Conservation (phyloP, 352 stramenopile genomes). For the Phytopythium delawarense region DNA sequence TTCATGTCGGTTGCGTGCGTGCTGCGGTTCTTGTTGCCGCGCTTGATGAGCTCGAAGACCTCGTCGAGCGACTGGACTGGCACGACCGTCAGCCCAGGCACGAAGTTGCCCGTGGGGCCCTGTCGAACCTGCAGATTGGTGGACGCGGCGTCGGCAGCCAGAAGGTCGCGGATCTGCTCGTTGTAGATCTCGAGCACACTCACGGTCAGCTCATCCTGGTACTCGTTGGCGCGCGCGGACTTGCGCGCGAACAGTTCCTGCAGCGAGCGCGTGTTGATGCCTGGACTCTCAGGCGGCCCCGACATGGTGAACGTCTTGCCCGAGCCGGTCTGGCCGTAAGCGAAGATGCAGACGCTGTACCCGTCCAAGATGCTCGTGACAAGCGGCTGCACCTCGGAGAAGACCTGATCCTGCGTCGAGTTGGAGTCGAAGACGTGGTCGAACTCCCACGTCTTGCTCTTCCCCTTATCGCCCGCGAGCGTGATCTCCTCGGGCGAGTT, state of each 20-base stretch:
- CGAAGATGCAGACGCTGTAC: slow-evolving; percentile 90
- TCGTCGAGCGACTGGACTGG: slow-evolving; percentile 75
- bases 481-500: slow-evolving; percentile 73
- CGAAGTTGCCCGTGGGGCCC: slow-evolving; percentile 81
- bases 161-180: slow-evolving; percentile 93
- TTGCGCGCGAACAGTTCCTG: slow-evolving; percentile 83
- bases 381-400: slow-evolving; percentile 67
- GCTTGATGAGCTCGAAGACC: slow-evolving; percentile 83
- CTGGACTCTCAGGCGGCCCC: slow-evolving; percentile 55
- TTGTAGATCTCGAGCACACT: slow-evolving; percentile 97
- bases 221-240: slow-evolving; percentile 57
- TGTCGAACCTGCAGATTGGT: slow-evolving; percentile 84
- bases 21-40: slow-evolving; percentile 83
- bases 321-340: slow-evolving; percentile 84
- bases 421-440: slow-evolving; percentile 81
- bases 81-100: slow-evolving; percentile 70
- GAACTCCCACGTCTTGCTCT: slow-evolving; percentile 85
- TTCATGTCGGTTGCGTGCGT: slow-evolving; percentile 89
- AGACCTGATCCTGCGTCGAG: slow-evolving; percentile 76
- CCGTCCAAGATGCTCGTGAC: slow-evolving; percentile 85
- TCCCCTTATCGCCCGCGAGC: slow-evolving; percentile 75
- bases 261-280: slow-evolving; percentile 84
- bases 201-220: slow-evolving; percentile 83
- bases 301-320: slow-evolving; percentile 89
- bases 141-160: slow-evolving; percentile 77